Percentiles rank a stretch among this genome's conserved stretches.
phyloP scores from a whole-genome alignment of 208 protist genomes.

The Naegleria lovaniensis region DNA sequence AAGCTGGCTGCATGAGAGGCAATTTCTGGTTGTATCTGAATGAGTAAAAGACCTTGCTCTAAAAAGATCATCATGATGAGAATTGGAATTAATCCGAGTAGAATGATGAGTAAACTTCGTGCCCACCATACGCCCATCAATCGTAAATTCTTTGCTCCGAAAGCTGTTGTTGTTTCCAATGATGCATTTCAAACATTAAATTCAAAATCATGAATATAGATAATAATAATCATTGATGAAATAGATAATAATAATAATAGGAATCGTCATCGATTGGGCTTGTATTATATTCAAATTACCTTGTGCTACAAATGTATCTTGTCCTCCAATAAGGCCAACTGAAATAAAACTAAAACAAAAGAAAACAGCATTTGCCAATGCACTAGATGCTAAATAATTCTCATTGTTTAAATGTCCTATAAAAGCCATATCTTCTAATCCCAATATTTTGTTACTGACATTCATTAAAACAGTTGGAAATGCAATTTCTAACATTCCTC shows the following conservation, averaged over 20 bases:
- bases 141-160: not conserved
- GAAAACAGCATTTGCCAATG: not conserved
- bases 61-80: not conserved
- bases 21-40: not conserved
- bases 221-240: too few relatives aligned
- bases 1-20: not conserved
- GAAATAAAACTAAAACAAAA: not conserved
- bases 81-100: not conserved
- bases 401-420: not conserved
- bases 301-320: not conserved
- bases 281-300: not conserved
- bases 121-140: not conserved
- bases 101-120: not conserved
- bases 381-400: not conserved
- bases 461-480: not conserved
- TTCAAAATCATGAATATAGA: too few relatives aligned
- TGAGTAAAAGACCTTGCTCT: not conserved
- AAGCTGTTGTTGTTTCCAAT: not conserved
- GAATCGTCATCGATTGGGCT: too few relatives aligned
- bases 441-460: not conserved
- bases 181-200: too few relatives aligned
- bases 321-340: not conserved
- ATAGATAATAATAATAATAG: too few relatives aligned
- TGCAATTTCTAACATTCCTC: not conserved
- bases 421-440: constrained; percentile 20